These are phyloP conservation scores for Cephalotrichum gorgonifer DNA, from an alignment of 2,329 filamentous ascomycete species.

Conservation along the genomic window DNA sequence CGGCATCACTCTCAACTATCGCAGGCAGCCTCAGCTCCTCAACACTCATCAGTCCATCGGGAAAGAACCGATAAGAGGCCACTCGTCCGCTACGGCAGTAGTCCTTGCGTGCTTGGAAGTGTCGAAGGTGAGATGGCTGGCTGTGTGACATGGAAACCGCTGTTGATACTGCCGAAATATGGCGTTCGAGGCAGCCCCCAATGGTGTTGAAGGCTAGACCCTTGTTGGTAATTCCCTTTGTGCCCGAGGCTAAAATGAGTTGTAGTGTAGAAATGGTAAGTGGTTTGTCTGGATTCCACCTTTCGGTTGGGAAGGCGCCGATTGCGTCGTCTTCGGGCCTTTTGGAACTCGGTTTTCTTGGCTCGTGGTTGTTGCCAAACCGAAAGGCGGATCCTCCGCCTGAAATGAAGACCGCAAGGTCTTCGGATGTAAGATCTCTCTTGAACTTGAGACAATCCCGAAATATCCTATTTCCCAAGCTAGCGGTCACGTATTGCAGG, in stretches of 20 bases:
- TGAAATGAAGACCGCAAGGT: conserved; percentile 15
- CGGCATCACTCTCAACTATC: not conserved
- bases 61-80: conserved; percentile 9
- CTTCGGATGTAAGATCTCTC: conserved; percentile 42
- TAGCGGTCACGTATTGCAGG: conserved; percentile 46
- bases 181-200: conserved; percentile 23
- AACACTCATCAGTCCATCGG: not conserved
- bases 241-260: conserved; percentile 18
- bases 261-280: conserved; percentile 24
- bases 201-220: conserved; percentile 23
- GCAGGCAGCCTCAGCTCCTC: not conserved
- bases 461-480: conserved; percentile 41
- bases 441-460: conserved; percentile 52
- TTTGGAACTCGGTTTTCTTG: not conserved
- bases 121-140: conserved; percentile 28
- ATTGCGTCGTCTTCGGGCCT: conserved; percentile 1
- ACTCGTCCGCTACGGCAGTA: conserved; percentile 9
- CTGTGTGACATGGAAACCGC: conserved; percentile 16
- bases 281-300: conserved; percentile 18
- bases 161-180: conserved; percentile 15
- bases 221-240: conserved; percentile 22
- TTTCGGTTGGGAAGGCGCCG: not conserved
- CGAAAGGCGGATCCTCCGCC: conserved; percentile 39
- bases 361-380: conserved; percentile 21
- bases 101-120: conserved; percentile 21